phyloP scores from a whole-genome alignment of 2,329 filamentous ascomycete genomes.

The Pseudogymnoascus sp. region DNA sequence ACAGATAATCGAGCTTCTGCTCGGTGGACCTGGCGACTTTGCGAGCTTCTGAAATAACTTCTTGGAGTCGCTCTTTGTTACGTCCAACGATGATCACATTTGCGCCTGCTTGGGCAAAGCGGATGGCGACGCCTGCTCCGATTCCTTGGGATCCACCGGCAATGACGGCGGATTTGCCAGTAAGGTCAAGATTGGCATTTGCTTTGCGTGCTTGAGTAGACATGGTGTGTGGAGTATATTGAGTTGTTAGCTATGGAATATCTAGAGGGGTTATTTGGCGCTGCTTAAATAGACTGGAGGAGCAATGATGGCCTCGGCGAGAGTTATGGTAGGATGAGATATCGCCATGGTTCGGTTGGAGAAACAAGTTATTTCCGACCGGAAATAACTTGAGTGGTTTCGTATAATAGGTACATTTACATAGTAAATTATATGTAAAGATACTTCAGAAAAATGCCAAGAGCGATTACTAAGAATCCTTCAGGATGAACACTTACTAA shows the following conservation, averaged over 20 bases:
- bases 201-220: not conserved
- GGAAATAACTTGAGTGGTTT: not conserved
- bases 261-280: not conserved
- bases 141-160: not conserved
- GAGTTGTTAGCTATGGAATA: not conserved
- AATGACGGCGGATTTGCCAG: not conserved
- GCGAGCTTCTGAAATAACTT: not conserved
- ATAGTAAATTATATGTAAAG: not conserved
- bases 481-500: not conserved
- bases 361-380: too few species aligned
- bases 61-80: not conserved
- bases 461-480: not conserved
- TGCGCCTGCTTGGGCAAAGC: not conserved
- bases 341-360: not conserved
- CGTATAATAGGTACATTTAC: not conserved
- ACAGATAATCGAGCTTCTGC: not conserved
- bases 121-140: slow-evolving; percentile 2
- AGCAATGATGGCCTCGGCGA: not conserved
- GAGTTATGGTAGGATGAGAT: not conserved
- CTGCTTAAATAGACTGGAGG: not conserved
- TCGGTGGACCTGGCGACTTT: not conserved
- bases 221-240: not conserved
- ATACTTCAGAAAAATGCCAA: not conserved
- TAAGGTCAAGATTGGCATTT: not conserved
- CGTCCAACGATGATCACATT: not conserved